Conservation (phyloP, 177 flowering plant genomes). For the Tripterygium wilfordii region DNA sequence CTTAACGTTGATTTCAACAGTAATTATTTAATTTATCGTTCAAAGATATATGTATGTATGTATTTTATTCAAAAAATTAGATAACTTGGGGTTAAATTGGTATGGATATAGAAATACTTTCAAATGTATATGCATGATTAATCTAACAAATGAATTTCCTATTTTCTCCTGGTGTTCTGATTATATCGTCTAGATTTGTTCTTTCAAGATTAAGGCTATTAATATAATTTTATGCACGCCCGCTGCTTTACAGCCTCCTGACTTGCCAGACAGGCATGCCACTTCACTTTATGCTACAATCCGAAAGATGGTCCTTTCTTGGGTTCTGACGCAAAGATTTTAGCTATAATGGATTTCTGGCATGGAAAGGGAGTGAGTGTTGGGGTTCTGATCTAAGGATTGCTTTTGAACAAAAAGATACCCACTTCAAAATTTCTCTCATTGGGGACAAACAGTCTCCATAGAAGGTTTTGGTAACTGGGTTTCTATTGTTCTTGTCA, state of each 20-base stretch:
- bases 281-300: slow-evolving; percentile 29
- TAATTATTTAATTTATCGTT: too few relatives aligned
- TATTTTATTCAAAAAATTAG: neutral
- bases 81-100: neutral
- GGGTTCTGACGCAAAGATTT: slow-evolving; percentile 32
- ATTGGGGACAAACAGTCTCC: neutral
- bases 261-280: slow-evolving; percentile 59
- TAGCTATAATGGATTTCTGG: slow-evolving; percentile 26
- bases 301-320: slow-evolving; percentile 23
- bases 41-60: neutral
- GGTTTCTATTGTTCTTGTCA: slow-evolving; percentile 3
- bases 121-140: slow-evolving; percentile 7
- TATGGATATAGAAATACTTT: too few relatives aligned
- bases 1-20: too few relatives aligned
- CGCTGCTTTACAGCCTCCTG: slow-evolving; percentile 30
- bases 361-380: slow-evolving; percentile 20
- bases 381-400: slow-evolving; percentile 21
- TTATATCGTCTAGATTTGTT: too few relatives aligned
- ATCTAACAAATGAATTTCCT: slow-evolving; percentile 12
- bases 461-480: slow-evolving; percentile 12
- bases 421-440: slow-evolving; percentile 12
- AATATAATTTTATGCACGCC: too few relatives aligned
- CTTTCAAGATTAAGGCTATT: slow-evolving; percentile 13
- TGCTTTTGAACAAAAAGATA: slow-evolving; percentile 10
- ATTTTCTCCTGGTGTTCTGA: slow-evolving; percentile 11